Percentiles rank a stretch among this genome's conserved stretches.
Evolutionary conservation across 2,329 filamentous ascomycete genomes (phyloP).

Genomic region (Phaeophleospora eucalypticola): DNA sequence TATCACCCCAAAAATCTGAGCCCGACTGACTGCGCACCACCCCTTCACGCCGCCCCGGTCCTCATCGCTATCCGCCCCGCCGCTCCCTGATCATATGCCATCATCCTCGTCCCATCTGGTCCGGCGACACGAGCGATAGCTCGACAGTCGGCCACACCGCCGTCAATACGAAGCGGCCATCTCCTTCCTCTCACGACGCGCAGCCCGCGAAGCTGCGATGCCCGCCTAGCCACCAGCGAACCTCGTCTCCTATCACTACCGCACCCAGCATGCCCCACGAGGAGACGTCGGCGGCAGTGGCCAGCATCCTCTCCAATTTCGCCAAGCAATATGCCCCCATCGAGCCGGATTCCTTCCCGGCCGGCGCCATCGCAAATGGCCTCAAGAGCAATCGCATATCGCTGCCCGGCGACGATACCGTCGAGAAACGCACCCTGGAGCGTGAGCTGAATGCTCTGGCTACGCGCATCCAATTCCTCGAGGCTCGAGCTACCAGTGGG

Average conservation of each 20-base stretch:
- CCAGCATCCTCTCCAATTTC: slow-evolving; percentile 45
- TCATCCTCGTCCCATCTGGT: no score
- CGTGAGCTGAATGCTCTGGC: slow-evolving; percentile 75
- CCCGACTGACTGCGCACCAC: no score
- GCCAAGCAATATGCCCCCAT: slow-evolving; percentile 45
- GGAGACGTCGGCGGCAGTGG: slow-evolving; percentile 33
- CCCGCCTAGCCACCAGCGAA: slow-evolving; percentile 13
- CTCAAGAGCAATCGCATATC: slow-evolving; percentile 53
- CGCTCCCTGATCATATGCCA: no score
- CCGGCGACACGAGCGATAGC: slow-evolving; percentile 17
- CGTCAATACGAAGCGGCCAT: slow-evolving; percentile 20
- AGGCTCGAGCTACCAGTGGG: slow-evolving; percentile 63
- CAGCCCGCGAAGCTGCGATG: slow-evolving; percentile 17
- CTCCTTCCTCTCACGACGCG: slow-evolving; percentile 10
- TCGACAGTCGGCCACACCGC: slow-evolving; percentile 13
- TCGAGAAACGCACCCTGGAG: slow-evolving; percentile 76
- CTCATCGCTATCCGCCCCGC: no score
- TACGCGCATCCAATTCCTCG: slow-evolving; percentile 73
- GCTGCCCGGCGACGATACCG: slow-evolving; percentile 71
- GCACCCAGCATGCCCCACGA: slow-evolving; percentile 27
- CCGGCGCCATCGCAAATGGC: slow-evolving; percentile 49
- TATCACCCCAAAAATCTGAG: no score
- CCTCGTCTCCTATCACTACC: slow-evolving; percentile 1
- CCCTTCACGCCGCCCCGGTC: no score
- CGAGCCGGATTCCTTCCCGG: slow-evolving; percentile 42